Base-by-base conservation (phyloP, 2,329 filamentous ascomycete species). In the Xylariaceae sp. region DNA sequence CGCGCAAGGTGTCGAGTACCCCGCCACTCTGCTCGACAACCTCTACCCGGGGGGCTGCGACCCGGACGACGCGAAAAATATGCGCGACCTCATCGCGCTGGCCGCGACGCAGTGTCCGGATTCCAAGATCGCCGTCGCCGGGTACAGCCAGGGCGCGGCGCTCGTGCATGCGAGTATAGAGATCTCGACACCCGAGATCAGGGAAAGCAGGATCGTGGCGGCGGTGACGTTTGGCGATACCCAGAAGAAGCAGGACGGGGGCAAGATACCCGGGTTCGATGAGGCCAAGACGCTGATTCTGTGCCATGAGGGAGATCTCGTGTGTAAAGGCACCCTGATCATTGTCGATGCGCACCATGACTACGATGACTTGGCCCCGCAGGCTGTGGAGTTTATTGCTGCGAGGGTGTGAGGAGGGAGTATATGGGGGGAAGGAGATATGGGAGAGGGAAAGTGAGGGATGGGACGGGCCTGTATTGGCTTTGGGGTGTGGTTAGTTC, bases 241-340 rank as follows among this genome's bases (percentile, higher is more conserved):
- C 13, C 55, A 60, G 50, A 63, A 58, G 51, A 19, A 45, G 15
- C 60, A 63, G 46, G 59, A 64, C 34, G 39, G 42, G 1, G 56
- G 55, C 0, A 42, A 45, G 18, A 53, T 66, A n/a, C 60, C 60
- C 7, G 52, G 53, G 9, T 61, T 59, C 34, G 53, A 52, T 5
- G 35, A 47, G 19, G 44, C 41, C 27, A 40, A 60, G 38, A 50
- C 56, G 3, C 44, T 70, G 49, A 68, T 71, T 14, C 66, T 69
- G 26, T 77, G 74, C 43, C 65, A 70, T 19, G 31, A 46, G 3
- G 72, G 68, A 0, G 74, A 78, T 46, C 57, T 67, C 8, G 72
- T 78, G 5, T 78, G 74, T 42, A 38, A 54, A 3, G 68, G 71
- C 23, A 67, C 67, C 0, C 50, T 65, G 15, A 58, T 67, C 36